Conservation (phyloP, 2,329 filamentous ascomycete species). For the Zymoseptoria passerinii region DNA sequence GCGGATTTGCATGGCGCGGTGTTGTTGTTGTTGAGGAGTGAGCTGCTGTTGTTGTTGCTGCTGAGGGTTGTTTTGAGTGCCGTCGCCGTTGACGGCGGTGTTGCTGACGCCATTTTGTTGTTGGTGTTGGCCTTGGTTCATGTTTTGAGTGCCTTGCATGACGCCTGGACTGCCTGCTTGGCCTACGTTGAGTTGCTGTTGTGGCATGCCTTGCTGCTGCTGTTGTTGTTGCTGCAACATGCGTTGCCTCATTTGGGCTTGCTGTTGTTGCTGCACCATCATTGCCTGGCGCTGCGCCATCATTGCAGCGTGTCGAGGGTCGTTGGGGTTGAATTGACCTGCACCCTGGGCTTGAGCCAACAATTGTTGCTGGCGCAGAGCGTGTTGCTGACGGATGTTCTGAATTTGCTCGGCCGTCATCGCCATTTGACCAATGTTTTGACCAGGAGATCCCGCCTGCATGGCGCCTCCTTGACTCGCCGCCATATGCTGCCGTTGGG, state of each 20-base stretch:
- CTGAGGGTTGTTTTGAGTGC: neutral
- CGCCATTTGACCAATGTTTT: slow-evolving; percentile 5
- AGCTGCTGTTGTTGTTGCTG: slow-evolving; percentile 6
- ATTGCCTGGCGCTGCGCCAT: slow-evolving; percentile 13
- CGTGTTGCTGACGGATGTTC: slow-evolving; percentile 29
- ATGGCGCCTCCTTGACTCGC: slow-evolving; percentile 15
- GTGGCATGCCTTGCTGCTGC: slow-evolving; percentile 18
- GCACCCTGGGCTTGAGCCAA: slow-evolving; percentile 15
- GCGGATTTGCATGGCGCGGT: slow-evolving; percentile 11
- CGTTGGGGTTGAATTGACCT: slow-evolving; percentile 11
- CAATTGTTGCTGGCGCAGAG: slow-evolving; percentile 22
- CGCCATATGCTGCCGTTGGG: slow-evolving; percentile 26
- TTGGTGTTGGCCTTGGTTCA: slow-evolving; percentile 18
- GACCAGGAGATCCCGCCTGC: slow-evolving; percentile 14
- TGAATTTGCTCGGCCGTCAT: slow-evolving; percentile 29
- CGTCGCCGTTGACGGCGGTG: slow-evolving; percentile 11
- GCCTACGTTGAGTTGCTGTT: slow-evolving; percentile 12
- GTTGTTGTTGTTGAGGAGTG: slow-evolving; percentile 15
- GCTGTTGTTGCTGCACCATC: slow-evolving; percentile 22
- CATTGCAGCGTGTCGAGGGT: slow-evolving; percentile 15
- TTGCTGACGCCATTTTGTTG: slow-evolving; percentile 9
- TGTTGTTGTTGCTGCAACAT: slow-evolving; percentile 20
- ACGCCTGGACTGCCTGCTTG: slow-evolving; percentile 14
- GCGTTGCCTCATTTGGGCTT: slow-evolving; percentile 15
- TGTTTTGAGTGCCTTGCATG: slow-evolving; percentile 16